These are phyloP conservation scores for Sinapis alba DNA, from an alignment of 441 rosid genomes.

Conservation along the genomic window DNA sequence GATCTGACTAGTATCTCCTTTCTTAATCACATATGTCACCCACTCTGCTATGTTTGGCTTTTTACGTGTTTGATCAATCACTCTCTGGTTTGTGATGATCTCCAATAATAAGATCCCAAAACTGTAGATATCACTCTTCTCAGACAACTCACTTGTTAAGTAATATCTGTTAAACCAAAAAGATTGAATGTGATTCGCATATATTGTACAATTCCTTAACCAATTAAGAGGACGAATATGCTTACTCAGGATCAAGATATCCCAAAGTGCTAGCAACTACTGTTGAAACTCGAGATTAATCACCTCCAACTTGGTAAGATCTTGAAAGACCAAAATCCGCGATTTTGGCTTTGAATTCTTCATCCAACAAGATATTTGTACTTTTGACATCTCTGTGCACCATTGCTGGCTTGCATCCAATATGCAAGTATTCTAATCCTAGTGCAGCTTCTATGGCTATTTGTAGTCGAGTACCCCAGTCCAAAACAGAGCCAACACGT, in stretches of 20 bases:
- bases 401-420: conserved; percentile 63
- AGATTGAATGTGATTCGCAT: not conserved
- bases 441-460: conserved; percentile 31
- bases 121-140: conserved; percentile 52
- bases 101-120: conserved; percentile 50
- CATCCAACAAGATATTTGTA: conserved; percentile 49
- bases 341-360: conserved; percentile 51
- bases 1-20: conserved; percentile 44
- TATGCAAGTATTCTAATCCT: conserved; percentile 61
- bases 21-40: conserved; percentile 31
- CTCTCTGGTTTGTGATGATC: conserved; percentile 46
- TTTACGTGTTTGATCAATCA: conserved; percentile 21
- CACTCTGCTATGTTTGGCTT: conserved; percentile 38
- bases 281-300: conserved; percentile 38
- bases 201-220: not conserved
- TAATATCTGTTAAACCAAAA: conserved; percentile 36
- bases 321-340: conserved; percentile 61
- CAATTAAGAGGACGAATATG: not conserved
- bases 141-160: conserved; percentile 20
- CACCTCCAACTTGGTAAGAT: conserved; percentile 31
- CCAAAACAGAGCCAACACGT: conserved; percentile 14
- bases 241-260: conserved; percentile 59
- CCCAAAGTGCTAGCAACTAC: conserved; percentile 53
- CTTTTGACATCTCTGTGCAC: conserved; percentile 62
- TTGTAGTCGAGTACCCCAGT: conserved; percentile 20